Evolutionary conservation across 208 protist species (phyloP).

Genomic region (Crithidia sp.): DNA sequence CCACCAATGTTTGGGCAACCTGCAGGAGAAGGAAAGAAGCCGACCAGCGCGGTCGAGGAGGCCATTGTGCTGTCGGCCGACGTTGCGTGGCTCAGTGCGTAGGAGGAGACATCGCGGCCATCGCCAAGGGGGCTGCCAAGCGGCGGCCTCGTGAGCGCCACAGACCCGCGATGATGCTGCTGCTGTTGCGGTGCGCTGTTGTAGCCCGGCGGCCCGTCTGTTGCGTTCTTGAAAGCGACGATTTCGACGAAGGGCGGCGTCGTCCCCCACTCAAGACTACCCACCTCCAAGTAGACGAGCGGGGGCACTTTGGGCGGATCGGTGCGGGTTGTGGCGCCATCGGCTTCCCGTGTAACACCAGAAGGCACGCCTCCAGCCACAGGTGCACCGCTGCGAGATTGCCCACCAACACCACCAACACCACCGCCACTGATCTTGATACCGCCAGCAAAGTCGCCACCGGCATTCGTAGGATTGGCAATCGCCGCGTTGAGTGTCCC

Average conservation of each 20-base stretch:
- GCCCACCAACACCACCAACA: no score
- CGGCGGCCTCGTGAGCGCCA: background rate
- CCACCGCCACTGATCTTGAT: no score
- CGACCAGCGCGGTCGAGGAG: background rate
- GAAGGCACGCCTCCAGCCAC: background rate
- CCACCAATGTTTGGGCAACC: background rate
- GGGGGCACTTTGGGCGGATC: conserved; percentile 18
- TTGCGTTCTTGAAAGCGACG: conserved; percentile 67
- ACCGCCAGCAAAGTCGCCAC: background rate
- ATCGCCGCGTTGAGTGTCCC: no score
- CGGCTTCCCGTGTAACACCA: background rate
- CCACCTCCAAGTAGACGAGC: conserved; percentile 60
- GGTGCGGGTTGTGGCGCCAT: background rate
- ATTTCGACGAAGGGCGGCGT: conserved; percentile 75
- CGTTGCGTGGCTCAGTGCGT: background rate
- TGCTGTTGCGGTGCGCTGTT: conserved; percentile 1
- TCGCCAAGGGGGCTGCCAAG: background rate
- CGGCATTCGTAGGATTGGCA: background rate
- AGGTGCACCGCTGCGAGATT: no score
- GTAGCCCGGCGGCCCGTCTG: conserved; percentile 26
- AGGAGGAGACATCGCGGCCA: conserved; percentile 1
- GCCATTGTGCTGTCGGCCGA: conserved; percentile 11
- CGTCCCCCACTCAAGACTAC: conserved; percentile 72
- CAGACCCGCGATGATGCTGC: background rate
- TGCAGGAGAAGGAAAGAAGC: background rate